Evolutionary conservation across 78 protist genomes (phyloP), one percentile per base, ranked within the genome.

Genomic region (Salpingoeca rosetta): DNA sequence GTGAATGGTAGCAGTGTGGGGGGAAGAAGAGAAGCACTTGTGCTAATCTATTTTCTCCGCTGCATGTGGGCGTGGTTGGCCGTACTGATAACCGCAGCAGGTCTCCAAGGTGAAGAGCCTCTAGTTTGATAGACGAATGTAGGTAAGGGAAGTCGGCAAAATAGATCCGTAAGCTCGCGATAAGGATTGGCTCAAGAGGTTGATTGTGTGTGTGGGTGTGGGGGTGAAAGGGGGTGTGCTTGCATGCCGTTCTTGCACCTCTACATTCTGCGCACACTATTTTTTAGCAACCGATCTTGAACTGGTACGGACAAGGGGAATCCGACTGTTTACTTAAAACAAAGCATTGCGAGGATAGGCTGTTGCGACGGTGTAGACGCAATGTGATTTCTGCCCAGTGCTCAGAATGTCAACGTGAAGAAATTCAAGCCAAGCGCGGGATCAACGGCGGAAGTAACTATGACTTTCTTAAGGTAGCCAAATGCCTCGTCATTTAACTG

Each of bases 401-500:
- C 65, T 51, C 93, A 88, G 96, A 93, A 92, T 93, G 96, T 93
- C 92, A 90, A 92, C 42, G 94, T 94, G 95, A 89, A 88, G 97
- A 92, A 83, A 95, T 94, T 92, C 95, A 94, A 93, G n/a, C 93
- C 94, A 92, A 93, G 97, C 96, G 91, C 97, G 94, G 95, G 96
- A n/a, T 93, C 84, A 93, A 93, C 96, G 93, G 97, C 95, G 96
- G 94, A 96, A 94, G 97, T 94, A 94, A 93, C 96, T 93, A 93
- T 94, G 95, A 93, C 97, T 94, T 96, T 94, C 95, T 94, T 93
- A 91, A 92, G 96, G 95, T 92, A 92, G 95, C 94, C 96, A 92
- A 92, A 91, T 92, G 94, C 95, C 96, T 92, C 95, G 94, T 91
- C 96, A 91, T 91, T 92, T 87, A 92, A 92, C 88, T 93, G 90